Conservation (phyloP, 208 protist species). For the Acanthamoeba lenticulata region DNA sequence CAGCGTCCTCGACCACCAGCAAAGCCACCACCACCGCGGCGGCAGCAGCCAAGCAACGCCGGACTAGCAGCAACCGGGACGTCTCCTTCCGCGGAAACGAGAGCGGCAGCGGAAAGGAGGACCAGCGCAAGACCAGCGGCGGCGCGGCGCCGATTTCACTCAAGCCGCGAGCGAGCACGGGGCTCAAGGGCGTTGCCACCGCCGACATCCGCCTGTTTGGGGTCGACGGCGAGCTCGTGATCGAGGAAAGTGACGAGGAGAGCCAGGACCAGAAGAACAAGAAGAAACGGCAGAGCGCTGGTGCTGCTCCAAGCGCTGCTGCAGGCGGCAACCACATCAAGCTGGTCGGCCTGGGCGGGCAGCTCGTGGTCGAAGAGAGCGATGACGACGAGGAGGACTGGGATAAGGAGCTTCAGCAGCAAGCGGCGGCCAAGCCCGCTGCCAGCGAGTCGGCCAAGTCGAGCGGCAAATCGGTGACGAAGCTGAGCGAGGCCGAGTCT, state of each 20-base stretch:
- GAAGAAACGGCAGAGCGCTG: neutral
- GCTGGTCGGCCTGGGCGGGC: neutral
- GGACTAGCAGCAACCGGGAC: neutral
- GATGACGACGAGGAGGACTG: constrained; percentile 12
- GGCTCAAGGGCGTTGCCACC: neutral
- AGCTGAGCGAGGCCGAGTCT: neutral
- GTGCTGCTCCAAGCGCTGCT: too few relatives aligned
- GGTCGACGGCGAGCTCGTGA: neutral
- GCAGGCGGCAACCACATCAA: neutral
- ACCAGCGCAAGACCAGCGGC: neutral
- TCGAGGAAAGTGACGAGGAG: constrained; percentile 47
- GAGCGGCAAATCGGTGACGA: neutral
- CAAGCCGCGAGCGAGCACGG: neutral
- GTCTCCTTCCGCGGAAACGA: neutral
- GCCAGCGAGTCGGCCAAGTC: neutral
- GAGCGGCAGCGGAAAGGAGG: constrained; percentile 9
- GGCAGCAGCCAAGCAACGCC: neutral
- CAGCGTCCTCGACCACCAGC: too few relatives aligned
- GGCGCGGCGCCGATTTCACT: neutral
- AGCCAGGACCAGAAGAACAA: neutral
- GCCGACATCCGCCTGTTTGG: constrained; percentile 19
- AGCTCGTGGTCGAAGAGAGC: constrained; percentile 8
- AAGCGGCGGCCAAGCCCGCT: neutral
- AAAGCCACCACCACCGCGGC: neutral
- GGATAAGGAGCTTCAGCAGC: constrained; percentile 22